Evolutionary conservation across 2,329 filamentous ascomycete species (phyloP), one percentile per base, ranked within the genome.

Genomic region (Ophiostoma himal-ulmi): DNA sequence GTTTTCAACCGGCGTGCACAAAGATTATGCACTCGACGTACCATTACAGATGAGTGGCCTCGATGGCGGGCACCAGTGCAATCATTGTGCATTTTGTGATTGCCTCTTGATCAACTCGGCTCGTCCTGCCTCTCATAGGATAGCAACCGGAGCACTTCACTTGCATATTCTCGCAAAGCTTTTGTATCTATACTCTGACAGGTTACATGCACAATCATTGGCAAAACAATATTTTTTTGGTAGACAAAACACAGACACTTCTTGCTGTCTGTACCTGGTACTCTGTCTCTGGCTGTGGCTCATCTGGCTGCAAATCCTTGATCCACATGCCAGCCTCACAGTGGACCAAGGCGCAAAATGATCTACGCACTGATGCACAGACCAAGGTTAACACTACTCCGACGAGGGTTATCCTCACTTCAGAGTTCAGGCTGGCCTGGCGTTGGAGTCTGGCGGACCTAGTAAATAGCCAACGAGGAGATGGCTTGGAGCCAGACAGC

Each of bases 291-390:
- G 30, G 30, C 30, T 30, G 3, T 30, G 17, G 44, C 44, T 48
- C 44, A 20, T 20, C 17, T 26, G 52, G 44, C 60, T 37, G 60
- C 60, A 64, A 39, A 64, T 64, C 60, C 60, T 11, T 57, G 60
- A 64, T 64, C 60, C 60, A 64, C 60, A 64, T 64, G 60, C 60
- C 60, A n/a, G 60, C 60, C 60, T 64, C 52, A 57, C 52, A 64
- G 60, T 64, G 60, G 30, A n/a, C 60, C 60, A 39, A 36, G 20
- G 17, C 22, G 14, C 34, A 37, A 22, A 39, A 36, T 64, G 60
- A 64, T 64, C 60, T 34, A 64, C 60, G 34, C 57, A 36, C 30
- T 39, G 60, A 64, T 64, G 60, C 30, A 64, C 60, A 64, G 30
- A 62, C 52, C 52, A 26, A 30, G 52, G 44, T 48, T 48, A 48